Evolutionary conservation across 306 rosid species (phyloP), one percentile per base, ranked within the genome.

Genomic region (Trichosanthes cucumerina): DNA sequence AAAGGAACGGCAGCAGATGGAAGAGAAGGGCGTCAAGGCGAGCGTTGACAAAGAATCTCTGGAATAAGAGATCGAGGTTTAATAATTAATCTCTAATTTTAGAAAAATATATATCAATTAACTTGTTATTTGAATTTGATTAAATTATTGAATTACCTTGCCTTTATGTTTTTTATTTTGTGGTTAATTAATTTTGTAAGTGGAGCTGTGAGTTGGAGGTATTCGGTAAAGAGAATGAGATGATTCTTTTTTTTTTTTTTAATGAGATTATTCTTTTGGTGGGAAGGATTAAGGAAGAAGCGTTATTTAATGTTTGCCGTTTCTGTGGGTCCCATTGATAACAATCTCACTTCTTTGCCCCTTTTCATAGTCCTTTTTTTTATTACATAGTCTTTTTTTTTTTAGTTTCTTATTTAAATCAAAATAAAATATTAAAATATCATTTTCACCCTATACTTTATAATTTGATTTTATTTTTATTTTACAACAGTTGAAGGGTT

Each of bases 1-100:
- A 52, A 74, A 33, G 1, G 78, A 74, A 74, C 78, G 78, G 78
- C 78, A 47, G 78, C 78, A 47, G 78, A 74, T 74, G 78, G 8
- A 50, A 34, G 58, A 46, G 34, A 26, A 49, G 47, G 62, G 78
- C 62, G 78, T 31, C 78, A 52, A 50, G 78, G 28, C 47, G 2
- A 53, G 11, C 63, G 78, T 74, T 74, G 78, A 74, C 78, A 10
- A 52, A 31, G 60, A 72, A 46, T 72, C 43, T 47, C 16, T 16
- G 1, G 58, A 49, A 47, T 47, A 47, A 18, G 8, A 47, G 41
- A 47, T 26, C 57, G 0, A 14, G 13, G 21, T 36, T 70, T 70
- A 14, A 15, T 43, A 21, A 8, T 13, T 60, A 4, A 58, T 58
- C 19, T 21, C 13, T 2, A 24, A 24, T 59, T n/a, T n/a, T n/a